Conservation (phyloP, 169 alveolate genomes). For the Eimeria acervulina region DNA sequence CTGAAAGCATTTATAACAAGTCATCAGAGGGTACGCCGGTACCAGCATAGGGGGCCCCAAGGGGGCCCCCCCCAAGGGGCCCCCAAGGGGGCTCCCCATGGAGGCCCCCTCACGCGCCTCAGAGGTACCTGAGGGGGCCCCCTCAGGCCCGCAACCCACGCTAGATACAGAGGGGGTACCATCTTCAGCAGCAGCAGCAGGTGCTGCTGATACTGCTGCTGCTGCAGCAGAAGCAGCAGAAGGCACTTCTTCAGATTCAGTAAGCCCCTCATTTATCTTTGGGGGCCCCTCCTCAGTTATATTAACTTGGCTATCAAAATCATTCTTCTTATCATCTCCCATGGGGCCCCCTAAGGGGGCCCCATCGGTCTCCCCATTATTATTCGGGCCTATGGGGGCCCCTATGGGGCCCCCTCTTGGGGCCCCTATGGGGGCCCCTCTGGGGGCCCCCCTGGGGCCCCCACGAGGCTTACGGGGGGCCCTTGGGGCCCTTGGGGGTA, state of each 20-base stretch:
- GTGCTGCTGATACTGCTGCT: too few relatives aligned
- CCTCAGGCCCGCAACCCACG: background rate
- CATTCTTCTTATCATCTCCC: too few relatives aligned
- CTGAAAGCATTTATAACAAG: slow-evolving; percentile 88
- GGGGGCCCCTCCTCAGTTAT: background rate
- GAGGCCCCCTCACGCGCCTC: background rate
- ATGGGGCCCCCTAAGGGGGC: too few relatives aligned
- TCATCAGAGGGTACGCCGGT: slow-evolving; percentile 82
- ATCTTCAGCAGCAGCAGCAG: too few relatives aligned
- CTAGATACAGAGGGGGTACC: background rate
- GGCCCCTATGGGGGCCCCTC: slow-evolving; percentile 2
- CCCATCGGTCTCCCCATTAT: too few relatives aligned
- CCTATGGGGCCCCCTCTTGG: background rate
- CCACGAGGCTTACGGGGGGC: slow-evolving; percentile 42
- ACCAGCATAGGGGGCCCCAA: background rate
- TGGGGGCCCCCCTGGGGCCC: background rate
- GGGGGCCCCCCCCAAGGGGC: slow-evolving; percentile 5
- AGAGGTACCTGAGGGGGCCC: background rate
- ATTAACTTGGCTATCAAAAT: too few relatives aligned
- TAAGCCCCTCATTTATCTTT: background rate
- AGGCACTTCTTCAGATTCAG: too few relatives aligned
- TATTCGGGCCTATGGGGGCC: too few relatives aligned
- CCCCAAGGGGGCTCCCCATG: slow-evolving; percentile 17
- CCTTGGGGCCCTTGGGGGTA: slow-evolving; percentile 36
- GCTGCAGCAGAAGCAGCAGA: too few relatives aligned